Base-by-base conservation (phyloP, 2,329 filamentous ascomycete genomes). In the Calycina herbarum region DNA sequence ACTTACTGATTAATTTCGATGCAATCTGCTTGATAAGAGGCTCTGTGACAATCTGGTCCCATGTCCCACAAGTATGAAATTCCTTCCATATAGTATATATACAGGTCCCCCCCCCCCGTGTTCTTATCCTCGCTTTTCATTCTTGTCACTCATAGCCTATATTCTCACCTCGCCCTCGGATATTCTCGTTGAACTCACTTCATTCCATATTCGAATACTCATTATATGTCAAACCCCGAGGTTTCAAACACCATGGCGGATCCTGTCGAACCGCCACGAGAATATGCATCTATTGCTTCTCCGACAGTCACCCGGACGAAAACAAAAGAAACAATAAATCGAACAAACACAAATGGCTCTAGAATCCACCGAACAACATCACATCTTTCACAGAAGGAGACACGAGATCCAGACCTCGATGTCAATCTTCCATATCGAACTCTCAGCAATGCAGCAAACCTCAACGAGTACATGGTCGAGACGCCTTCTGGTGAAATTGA, bases 391-490 rank as follows among this genome's bases (percentile, higher is more conserved):
- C 71, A 69, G 29, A 74, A 74, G 66, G 71, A 73, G 58, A 59
- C 64, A 31, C 62, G 69, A 61, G 73, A 74, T 63, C 73, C 73
- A 17, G 59, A 71, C 2, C 68, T 75, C 13, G 83, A 85, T 71
- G 72, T 83, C 60, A 82, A 90, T 71, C 82, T 92, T 0, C 89
- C 89, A 2, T 86, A 87, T 72, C 85, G 89, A 69, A 89, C 86
- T 17, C 79, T 92, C 33, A 86, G 80, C 67, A 80, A 82, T 62
- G 77, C 79, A 48, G 87, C 87, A 67, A 86, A 89, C 74, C 79
- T 93, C 64, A 82, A 83, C 40, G 90, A 93, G 78, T 93, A 89
- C 76, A 86, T 82, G 1, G 78, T 82, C 64, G 89, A 92, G 76
- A 87, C 85, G 1, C 76, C 79, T 5, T 73, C 77, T 0, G 90